These are phyloP conservation scores for Kokia cookei DNA, from an alignment of 441 rosid genomes.

Conservation along the genomic window DNA sequence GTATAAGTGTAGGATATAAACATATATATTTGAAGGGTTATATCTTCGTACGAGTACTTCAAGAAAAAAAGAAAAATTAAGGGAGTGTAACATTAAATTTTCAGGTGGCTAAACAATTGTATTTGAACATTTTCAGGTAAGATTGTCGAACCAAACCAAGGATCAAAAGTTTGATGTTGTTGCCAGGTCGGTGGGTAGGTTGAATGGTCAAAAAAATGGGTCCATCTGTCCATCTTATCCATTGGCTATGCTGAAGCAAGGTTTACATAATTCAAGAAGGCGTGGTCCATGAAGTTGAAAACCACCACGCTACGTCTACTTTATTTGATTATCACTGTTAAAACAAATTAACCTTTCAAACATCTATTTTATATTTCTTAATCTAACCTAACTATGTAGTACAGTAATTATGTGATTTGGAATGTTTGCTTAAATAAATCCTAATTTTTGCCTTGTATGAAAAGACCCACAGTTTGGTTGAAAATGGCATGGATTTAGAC, in stretches of 20 bases:
- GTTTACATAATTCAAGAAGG: background rate
- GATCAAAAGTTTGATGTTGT: background rate
- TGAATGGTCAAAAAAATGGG: background rate
- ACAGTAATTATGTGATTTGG: background rate
- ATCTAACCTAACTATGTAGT: background rate
- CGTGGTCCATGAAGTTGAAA: slow-evolving; percentile 2
- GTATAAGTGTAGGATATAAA: too few relatives aligned
- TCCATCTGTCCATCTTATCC: slow-evolving; percentile 3
- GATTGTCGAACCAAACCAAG: background rate
- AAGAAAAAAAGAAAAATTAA: too few relatives aligned
- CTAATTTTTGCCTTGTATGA: background rate
- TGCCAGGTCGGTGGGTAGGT: background rate
- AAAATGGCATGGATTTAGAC: slow-evolving; percentile 1
- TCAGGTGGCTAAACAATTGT: too few relatives aligned
- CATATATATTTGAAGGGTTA: too few relatives aligned
- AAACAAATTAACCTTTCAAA: background rate
- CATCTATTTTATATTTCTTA: background rate
- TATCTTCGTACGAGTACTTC: too few relatives aligned
- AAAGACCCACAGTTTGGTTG: background rate
- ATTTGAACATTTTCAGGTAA: background rate
- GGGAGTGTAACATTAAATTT: too few relatives aligned
- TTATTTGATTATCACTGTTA: background rate
- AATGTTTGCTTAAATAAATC: background rate
- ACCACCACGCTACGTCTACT: background rate
- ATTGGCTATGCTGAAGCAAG: slow-evolving; percentile 4